Evolutionary conservation across 176 grass and related monocot genomes (phyloP).

Genomic region (Musa beccarii): DNA sequence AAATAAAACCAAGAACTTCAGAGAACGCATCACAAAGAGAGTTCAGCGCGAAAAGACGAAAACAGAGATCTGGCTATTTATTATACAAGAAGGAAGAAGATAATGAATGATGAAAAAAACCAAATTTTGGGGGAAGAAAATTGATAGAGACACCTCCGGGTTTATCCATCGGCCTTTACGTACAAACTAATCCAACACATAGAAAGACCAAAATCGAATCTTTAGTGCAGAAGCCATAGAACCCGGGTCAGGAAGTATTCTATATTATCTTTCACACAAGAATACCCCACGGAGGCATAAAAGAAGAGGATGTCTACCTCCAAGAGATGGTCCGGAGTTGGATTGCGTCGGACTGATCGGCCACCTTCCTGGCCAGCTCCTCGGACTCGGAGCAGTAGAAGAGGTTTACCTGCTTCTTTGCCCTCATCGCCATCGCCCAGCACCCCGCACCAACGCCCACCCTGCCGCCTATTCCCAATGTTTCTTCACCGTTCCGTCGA

Average conservation of each 20-base stretch:
- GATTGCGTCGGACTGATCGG: conserved; percentile 16
- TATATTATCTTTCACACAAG: background rate
- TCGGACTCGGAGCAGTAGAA: conserved; percentile 24
- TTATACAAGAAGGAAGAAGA: background rate
- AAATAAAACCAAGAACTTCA: background rate
- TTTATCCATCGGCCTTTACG: background rate
- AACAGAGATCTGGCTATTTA: too few species aligned
- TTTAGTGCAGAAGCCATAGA: background rate
- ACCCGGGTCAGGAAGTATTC: background rate
- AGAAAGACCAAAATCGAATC: background rate
- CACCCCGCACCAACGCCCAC: background rate
- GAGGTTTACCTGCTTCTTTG: conserved; percentile 17
- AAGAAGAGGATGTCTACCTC: conserved; percentile 4
- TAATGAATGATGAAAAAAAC: background rate
- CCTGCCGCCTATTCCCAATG: too few species aligned
- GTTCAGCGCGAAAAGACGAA: too few species aligned
- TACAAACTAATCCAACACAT: background rate
- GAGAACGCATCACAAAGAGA: too few species aligned
- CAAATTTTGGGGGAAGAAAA: background rate
- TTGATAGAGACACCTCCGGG: background rate
- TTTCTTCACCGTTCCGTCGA: too few species aligned
- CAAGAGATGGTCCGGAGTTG: conserved; percentile 9
- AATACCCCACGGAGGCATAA: background rate
- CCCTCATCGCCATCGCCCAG: background rate
- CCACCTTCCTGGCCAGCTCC: conserved; percentile 21